phyloP scores from a whole-genome alignment of 352 stramenopile species.

The Phytophthora uliginosa region DNA sequence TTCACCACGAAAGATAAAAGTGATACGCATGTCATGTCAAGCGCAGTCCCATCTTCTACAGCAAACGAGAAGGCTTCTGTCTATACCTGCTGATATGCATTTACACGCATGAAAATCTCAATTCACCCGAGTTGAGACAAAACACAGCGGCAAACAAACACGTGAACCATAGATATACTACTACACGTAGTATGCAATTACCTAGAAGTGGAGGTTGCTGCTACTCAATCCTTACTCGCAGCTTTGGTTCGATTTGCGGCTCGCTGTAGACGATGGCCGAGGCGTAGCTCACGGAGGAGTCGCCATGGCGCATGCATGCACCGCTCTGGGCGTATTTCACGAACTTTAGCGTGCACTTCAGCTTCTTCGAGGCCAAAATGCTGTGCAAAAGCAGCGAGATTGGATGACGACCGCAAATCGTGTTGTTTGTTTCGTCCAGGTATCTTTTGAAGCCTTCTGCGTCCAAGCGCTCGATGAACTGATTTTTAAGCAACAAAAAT shows the following conservation, averaged over 20 bases:
- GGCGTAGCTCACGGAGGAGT: conserved; percentile 97
- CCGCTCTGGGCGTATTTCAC: conserved; percentile 95
- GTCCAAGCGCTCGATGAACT: conserved; percentile 94
- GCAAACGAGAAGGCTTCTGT: no score
- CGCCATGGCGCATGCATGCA: conserved; percentile 83
- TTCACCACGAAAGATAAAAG: not conserved
- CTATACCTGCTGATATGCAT: not conserved
- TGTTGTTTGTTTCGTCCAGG: conserved; percentile 96
- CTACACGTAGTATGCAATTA: conserved; percentile 19
- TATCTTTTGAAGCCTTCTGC: conserved; percentile 95
- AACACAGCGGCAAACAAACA: not conserved
- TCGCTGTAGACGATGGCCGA: conserved; percentile 91
- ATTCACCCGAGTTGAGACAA: not conserved
- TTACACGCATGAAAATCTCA: not conserved
- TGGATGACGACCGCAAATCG: conserved; percentile 97
- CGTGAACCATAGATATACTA: conserved; percentile 3
- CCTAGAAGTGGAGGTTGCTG: conserved; percentile 10
- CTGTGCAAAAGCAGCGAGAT: conserved; percentile 89
- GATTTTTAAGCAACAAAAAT: conserved; percentile 1
- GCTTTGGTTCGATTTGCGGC: conserved; percentile 33
- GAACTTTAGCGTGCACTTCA: conserved; percentile 90
- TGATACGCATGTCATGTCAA: not conserved
- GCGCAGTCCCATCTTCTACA: not conserved
- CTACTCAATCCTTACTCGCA: conserved; percentile 1
- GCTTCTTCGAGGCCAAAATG: conserved; percentile 57